Base-by-base conservation (phyloP, 768 basidiomycete genomes). In the Tulasnella sp. region DNA sequence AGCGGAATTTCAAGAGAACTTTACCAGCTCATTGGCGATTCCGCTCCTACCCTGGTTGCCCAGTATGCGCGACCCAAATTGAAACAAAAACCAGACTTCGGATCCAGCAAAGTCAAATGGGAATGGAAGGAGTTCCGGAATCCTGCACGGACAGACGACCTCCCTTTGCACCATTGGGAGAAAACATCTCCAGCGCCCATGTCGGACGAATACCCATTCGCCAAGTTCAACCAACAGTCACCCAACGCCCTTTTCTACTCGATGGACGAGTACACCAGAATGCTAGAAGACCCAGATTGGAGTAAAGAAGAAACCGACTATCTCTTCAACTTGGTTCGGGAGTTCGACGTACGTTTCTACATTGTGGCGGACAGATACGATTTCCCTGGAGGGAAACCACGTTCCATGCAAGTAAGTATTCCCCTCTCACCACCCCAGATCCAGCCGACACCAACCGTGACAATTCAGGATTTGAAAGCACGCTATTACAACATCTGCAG, bases 1-100 rank as follows among this genome's bases (percentile, higher is more conserved):
- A 88, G 91, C 17, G 93, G 94, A 17, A 92, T 97, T 59, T 84
- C 91, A 0, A 76, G 92, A 63, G 93, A 97, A 69, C 76, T 99
- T 2, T 97, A 86, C 71, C 83, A 86, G 1, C 80, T 99, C 59
- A 97, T 99, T 62, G 94, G 94, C n/a, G 82, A 89, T 59, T 86
- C 88, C 46, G 85, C 86, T 9, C 92, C 94, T 0, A 82, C 85
- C 2, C 76, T 98, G 48, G 84, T 82, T 0, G 78, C 86, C 32
- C 83, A 86, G 63, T 76, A 83, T 58, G 76, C 83, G 25, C 86
- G 88, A 67, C 86, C 88, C 34, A 80, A 82, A 54, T 77, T 93
- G 57, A 92, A 92, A 66, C 85, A 90, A 69, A 85, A 88, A 62
- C 88, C 89, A 2, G 84, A 81, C 61, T 72, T 86, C 21, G 81